Base-by-base conservation (phyloP, 2,329 filamentous ascomycete genomes). In the Zarea fungicola region DNA sequence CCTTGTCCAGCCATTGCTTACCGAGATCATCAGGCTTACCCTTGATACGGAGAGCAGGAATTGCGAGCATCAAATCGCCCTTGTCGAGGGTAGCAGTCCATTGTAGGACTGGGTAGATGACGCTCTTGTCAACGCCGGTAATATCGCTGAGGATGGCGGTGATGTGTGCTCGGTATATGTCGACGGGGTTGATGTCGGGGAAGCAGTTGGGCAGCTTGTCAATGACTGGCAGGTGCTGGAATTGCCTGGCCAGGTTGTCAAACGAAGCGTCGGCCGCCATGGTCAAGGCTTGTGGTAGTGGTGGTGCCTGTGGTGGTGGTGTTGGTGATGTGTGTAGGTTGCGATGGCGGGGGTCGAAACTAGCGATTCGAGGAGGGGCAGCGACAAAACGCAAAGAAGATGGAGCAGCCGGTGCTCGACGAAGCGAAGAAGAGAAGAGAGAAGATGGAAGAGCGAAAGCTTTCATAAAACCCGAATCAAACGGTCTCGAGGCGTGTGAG, bases 71-170 rank as follows among this genome's bases (percentile, higher is more conserved):
- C 58, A 95, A 70, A 67, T 95, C 89, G 41, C 89, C 89, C 72
- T 91, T 89, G 56, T 93, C 89, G 19, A 90, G 74, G 31, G 84
- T 81, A 54, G 81, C 75, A 5, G 89, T 92, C 87, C 87, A 92
- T 70, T 86, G 80, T 35, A 95, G 72, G 31, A 82, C 81, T 22
- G 81, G 80, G 69, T 87, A 90, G 62, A 95, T 84, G 58, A 89
- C 34, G 44, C 36, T 37, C 21, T 57, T 44, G n/a, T 40, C 34
- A 1, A 35, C 40, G 10, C 56, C 34, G 1, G 48, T 21, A 8
- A 13, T 18, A 36, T 68, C 64, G 13, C 65, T 43, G 21, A 62
- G 48, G 13, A 66, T 55, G 7, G 52, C 64, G 4, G 65, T 66
- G 26, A 68, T 69, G 54, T 69, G 50, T 28, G 46, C 39, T 39